Evolutionary conservation across 768 basidiomycete genomes (phyloP).

Genomic region (Pleurotus tuoliensis): DNA sequence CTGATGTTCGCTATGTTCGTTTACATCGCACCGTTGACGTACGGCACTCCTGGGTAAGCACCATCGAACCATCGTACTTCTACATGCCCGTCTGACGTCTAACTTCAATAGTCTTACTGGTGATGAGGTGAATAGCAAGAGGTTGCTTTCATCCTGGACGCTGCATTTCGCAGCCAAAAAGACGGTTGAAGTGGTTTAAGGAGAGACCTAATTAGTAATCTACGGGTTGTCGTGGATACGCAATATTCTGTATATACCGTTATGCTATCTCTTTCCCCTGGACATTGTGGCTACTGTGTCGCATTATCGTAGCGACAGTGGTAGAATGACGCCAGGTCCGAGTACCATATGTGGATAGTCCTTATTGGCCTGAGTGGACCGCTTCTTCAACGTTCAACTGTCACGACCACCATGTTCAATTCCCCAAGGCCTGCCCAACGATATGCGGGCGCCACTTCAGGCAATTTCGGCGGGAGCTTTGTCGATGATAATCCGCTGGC

Average conservation of each 20-base stretch:
- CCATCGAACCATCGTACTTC: background rate
- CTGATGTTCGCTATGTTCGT: constrained; percentile 62
- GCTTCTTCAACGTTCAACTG: too few species aligned
- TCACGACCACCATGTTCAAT: constrained; percentile 66
- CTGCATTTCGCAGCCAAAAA: constrained; percentile 85
- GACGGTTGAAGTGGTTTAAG: constrained; percentile 34
- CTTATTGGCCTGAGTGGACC: background rate
- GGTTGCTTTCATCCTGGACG: constrained; percentile 87
- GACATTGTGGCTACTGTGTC: background rate
- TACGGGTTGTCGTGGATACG: background rate
- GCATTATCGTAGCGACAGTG: too few species aligned
- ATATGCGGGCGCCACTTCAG: constrained; percentile 53
- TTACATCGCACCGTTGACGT: constrained; percentile 88
- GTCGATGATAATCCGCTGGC: constrained; percentile 76
- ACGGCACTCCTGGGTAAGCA: constrained; percentile 92
- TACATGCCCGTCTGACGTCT: background rate
- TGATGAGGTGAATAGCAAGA: constrained; percentile 77
- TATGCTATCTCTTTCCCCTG: constrained; percentile 4
- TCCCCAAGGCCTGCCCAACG: constrained; percentile 71
- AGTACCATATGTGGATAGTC: constrained; percentile 2
- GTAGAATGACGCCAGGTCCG: background rate
- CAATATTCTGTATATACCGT: constrained; percentile 6
- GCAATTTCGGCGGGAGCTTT: constrained; percentile 66
- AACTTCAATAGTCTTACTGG: constrained; percentile 64
- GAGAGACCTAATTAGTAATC: background rate